Percentiles rank a stretch among this genome's conserved stretches.
Evolutionary conservation across 139 green algal species (phyloP).

Genomic region (Deuterostichococcus epilithicus): DNA sequence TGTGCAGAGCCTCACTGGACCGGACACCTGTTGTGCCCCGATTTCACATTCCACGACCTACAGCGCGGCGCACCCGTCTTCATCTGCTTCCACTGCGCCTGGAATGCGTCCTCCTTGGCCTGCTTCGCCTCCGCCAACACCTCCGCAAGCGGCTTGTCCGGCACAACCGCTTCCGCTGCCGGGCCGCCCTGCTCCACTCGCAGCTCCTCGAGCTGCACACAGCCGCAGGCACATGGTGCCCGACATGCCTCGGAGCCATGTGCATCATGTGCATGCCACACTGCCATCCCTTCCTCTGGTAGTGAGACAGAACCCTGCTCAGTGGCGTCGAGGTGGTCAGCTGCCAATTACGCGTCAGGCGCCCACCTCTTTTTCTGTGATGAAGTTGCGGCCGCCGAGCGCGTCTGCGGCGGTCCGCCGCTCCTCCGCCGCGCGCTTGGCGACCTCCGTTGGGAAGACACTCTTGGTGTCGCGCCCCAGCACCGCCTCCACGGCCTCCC

Average conservation of each 20-base stretch:
- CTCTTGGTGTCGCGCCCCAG: conserved; percentile 57
- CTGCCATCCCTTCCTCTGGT: not conserved
- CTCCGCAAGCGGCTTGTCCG: conserved; percentile 65
- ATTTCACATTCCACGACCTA: not conserved
- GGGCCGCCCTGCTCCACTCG: conserved; percentile 33
- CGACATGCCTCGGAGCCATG: not conserved
- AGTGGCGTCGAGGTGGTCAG: not conserved
- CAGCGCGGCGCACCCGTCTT: conserved; percentile 43
- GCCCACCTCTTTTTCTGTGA: conserved; percentile 67
- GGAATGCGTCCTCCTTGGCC: conserved; percentile 70
- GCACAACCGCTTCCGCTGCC: conserved; percentile 42
- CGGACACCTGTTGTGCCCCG: too few relatives aligned
- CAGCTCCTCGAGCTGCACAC: conserved; percentile 54
- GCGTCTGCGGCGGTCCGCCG: conserved; percentile 36
- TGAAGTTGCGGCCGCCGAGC: conserved; percentile 59
- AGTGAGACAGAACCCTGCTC: not conserved
- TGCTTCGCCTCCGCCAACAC: conserved; percentile 68
- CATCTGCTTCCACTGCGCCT: conserved; percentile 76
- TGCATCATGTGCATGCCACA: not conserved
- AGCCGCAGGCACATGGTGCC: not conserved
- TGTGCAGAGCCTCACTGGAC: too few relatives aligned
- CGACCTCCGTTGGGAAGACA: conserved; percentile 61
- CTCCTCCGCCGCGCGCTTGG: conserved; percentile 16
- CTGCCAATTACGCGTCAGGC: not conserved
- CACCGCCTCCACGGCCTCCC: conserved; percentile 44